Evolutionary conservation across 305 asterid species (phyloP), one percentile per base, ranked within the genome.

Genomic region (Fraxinus baroniana): DNA sequence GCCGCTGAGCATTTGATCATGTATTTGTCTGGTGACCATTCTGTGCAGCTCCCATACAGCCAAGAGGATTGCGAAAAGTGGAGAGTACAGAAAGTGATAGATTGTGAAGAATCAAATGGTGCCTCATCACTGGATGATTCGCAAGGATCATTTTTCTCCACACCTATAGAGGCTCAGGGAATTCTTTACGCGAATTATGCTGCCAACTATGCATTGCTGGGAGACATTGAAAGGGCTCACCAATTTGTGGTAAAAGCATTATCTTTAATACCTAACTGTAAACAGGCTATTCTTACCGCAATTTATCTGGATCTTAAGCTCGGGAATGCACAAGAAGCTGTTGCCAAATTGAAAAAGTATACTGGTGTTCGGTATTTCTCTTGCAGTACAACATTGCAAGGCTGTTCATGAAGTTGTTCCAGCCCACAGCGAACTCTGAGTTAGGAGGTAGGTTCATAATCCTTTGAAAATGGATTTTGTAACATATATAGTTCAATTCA

Each of bases 111-210:
- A 28, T 79, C 90, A 64, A 92, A 75, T 77, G 90, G 87, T 79
- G 17, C 35, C 74, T 33, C 87, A 0, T 44, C 86, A 10, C 77
- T 80, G 0, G 91, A 89, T 72, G 94, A 87, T 86, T 82, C 89
- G 72, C 93, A 74, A 70, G 86, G 82, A 17, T 82, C 83, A 17
- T 39, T 78, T 73, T 90, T 92, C 83, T 83, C 89, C 72, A 93
- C 91, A 79, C 99, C 99, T 0, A 96, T 90, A 83, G 96, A 91
- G 88, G 96, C 97, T n/a, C 93, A 94, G 36, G 98, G 97, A 74
- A 49, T 85, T 26, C 85, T 92, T 22, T 89, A 83, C 32, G 91
- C 96, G 8, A 92, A 97, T 81, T 85, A 85, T 78, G 99, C 99
- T 68, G 89, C 90, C 81, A 86, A 89, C 87, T 84, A 89, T 44